phyloP scores from a whole-genome alignment of 257 asterid species.

The Asclepias syriaca region DNA sequence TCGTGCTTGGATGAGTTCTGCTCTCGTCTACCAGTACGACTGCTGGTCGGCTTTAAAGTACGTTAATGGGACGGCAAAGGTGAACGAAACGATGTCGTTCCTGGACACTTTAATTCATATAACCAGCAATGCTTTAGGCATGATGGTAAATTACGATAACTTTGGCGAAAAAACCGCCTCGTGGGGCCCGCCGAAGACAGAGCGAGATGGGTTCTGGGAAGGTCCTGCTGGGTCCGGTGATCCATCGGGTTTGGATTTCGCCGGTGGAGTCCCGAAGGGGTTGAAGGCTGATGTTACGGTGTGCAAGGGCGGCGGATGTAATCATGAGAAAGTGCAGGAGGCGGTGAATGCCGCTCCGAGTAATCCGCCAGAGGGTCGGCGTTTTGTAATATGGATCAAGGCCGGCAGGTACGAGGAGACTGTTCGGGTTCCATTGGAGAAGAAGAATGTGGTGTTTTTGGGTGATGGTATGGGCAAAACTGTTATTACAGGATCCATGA shows the following conservation, averaged over 20 bases:
- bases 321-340: slow-evolving; percentile 29
- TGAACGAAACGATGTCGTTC: slow-evolving; percentile 40
- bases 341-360: slow-evolving; percentile 45
- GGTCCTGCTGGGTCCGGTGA: slow-evolving; percentile 7
- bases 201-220: slow-evolving; percentile 47
- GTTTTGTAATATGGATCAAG: slow-evolving; percentile 27
- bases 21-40: slow-evolving; percentile 45
- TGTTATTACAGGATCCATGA: slow-evolving; percentile 37
- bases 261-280: slow-evolving; percentile 26
- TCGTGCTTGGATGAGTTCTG: slow-evolving; percentile 70
- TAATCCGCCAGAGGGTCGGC: not conserved
- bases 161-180: slow-evolving; percentile 18
- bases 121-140: slow-evolving; percentile 36
- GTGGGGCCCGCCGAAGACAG: slow-evolving; percentile 37
- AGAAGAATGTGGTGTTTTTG: slow-evolving; percentile 33
- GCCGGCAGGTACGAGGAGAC: slow-evolving; percentile 25
- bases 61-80: slow-evolving; percentile 45
- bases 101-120: slow-evolving; percentile 27
- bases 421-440: slow-evolving; percentile 27
- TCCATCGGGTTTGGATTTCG: slow-evolving; percentile 4
- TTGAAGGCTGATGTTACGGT: slow-evolving; percentile 34
- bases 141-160: slow-evolving; percentile 39
- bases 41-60: slow-evolving; percentile 56
- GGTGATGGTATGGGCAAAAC: slow-evolving; percentile 56
- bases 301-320: slow-evolving; percentile 30